Evolutionary conservation across 352 stramenopile genomes (phyloP).

Genomic region (Phytophthora tubulina): DNA sequence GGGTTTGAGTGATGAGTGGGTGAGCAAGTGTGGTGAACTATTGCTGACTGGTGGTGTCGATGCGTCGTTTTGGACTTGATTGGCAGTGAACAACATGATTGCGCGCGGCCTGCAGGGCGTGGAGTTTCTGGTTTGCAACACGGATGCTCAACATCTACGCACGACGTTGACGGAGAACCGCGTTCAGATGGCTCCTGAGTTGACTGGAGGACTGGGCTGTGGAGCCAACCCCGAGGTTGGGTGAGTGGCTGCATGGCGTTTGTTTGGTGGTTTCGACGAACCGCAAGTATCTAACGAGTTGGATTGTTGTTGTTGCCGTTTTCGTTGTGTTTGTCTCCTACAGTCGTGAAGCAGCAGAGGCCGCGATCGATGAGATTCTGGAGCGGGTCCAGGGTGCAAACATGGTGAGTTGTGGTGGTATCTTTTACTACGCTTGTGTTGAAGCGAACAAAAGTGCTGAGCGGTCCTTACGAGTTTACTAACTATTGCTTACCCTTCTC

Average conservation of each 20-base stretch:
- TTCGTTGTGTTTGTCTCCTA: conserved; percentile 18
- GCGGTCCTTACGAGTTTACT: not conserved
- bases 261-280: not conserved
- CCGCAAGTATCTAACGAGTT: not conserved
- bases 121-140: conserved; percentile 93
- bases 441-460: not conserved
- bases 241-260: conserved; percentile 28
- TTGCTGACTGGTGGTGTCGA: not conserved
- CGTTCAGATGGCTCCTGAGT: conserved; percentile 89
- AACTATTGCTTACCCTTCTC: conserved; percentile 1
- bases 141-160: conserved; percentile 91
- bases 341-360: conserved; percentile 79
- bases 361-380: conserved; percentile 87
- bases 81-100: conserved; percentile 91
- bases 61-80: conserved; percentile 1
- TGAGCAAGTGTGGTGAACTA: not conserved
- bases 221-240: conserved; percentile 86
- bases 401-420: conserved; percentile 62
- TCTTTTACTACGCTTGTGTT: not conserved
- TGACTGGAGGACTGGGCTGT: conserved; percentile 86
- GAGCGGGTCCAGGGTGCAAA: conserved; percentile 86
- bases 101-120: conserved; percentile 83
- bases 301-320: not conserved
- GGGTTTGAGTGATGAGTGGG: not conserved
- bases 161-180: conserved; percentile 92